These are phyloP conservation scores for Hysterangium stoloniferum DNA, from an alignment of 768 basidiomycete species.

Conservation along the genomic window DNA sequence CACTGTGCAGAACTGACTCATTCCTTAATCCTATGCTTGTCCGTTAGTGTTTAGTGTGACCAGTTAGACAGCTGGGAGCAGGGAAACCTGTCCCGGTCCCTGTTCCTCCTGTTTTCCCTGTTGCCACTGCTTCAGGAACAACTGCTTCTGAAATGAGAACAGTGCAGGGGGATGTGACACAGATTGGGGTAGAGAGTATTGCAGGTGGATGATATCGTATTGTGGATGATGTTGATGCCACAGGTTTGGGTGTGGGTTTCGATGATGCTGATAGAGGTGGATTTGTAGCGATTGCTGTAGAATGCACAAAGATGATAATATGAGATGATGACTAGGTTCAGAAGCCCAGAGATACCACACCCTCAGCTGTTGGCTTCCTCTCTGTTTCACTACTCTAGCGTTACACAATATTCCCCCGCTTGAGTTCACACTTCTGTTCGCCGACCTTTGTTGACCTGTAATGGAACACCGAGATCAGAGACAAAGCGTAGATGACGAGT, in stretches of 20 bases:
- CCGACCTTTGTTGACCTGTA: slow-evolving; percentile 54
- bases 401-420: slow-evolving; percentile 70
- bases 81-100: too few species aligned
- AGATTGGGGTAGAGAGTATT: neutral
- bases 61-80: too few species aligned
- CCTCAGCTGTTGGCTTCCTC: slow-evolving; percentile 6
- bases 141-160: neutral
- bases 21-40: neutral
- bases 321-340: neutral
- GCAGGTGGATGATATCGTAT: neutral
- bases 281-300: neutral
- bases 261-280: neutral
- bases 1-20: neutral
- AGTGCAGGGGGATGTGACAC: neutral
- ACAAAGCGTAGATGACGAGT: neutral
- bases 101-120: too few species aligned
- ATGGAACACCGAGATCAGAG: neutral
- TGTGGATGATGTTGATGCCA: neutral
- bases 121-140: too few species aligned
- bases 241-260: neutral
- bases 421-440: slow-evolving; percentile 70
- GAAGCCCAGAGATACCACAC: neutral
- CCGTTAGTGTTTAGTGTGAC: neutral
- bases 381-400: neutral
- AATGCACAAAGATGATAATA: neutral